phyloP scores from a whole-genome alignment of 2,329 filamentous ascomycete species.

The Aspergillaceae sp. region DNA sequence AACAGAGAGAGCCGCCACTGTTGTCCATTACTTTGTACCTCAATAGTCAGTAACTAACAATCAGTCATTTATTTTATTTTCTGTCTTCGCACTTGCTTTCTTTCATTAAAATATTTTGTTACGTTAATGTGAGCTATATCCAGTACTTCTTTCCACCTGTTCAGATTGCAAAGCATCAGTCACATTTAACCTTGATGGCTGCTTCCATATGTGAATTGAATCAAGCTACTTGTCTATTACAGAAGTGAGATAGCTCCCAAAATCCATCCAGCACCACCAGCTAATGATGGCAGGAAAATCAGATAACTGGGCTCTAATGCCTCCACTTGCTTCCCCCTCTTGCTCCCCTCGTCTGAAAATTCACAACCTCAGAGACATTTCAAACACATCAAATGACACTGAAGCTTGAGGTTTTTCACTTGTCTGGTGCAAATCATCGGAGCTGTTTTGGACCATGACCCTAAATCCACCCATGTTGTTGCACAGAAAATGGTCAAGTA shows the following conservation, averaged over 20 bases:
- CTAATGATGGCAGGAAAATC: background rate
- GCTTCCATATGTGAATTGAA: background rate
- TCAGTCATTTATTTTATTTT: no score
- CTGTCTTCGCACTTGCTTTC: no score
- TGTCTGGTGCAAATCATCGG: background rate
- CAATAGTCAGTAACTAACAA: no score
- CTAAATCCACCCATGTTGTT: background rate
- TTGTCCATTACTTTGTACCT: no score
- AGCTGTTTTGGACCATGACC: background rate
- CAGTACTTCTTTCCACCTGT: background rate
- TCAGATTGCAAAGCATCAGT: background rate
- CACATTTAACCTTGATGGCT: background rate
- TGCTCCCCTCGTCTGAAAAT: background rate
- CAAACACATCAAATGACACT: background rate
- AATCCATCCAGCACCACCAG: background rate
- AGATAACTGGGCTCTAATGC: background rate
- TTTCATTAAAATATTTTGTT: background rate
- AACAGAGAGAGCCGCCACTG: no score
- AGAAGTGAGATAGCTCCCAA: background rate
- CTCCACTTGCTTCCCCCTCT: background rate
- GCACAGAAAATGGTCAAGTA: background rate
- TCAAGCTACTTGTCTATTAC: background rate
- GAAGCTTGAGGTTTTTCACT: background rate
- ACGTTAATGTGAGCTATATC: background rate
- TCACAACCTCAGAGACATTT: background rate